Conservation (phyloP, 148 eudicot genomes). For the Beta vulgaris region DNA sequence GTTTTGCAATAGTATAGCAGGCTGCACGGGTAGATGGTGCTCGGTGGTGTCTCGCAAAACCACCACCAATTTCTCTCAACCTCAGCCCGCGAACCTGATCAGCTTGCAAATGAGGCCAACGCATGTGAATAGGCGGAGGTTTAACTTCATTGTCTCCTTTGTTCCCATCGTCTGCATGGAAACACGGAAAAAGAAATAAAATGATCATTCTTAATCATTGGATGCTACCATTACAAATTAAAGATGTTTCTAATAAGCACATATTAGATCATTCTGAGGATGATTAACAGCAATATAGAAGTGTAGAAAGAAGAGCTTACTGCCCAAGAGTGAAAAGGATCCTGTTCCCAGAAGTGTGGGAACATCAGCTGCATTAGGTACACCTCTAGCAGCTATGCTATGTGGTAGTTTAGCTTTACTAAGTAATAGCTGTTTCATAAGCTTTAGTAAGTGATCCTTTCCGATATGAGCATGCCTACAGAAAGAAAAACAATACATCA, state of each 20-base stretch:
- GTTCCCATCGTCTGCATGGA: slow-evolving; percentile 52
- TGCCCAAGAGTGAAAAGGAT: slow-evolving; percentile 71
- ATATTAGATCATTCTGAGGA: not conserved
- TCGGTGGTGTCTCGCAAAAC: slow-evolving; percentile 88
- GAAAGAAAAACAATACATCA: slow-evolving; percentile 16
- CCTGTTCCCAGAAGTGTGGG: slow-evolving; percentile 94
- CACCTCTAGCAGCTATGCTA: slow-evolving; percentile 43
- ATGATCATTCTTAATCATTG: not conserved
- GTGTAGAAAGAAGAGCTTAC: slow-evolving; percentile 41
- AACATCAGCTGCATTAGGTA: slow-evolving; percentile 73
- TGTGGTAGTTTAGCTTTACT: slow-evolving; percentile 43
- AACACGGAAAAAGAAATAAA: not conserved
- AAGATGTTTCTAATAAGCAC: not conserved
- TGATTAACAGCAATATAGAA: slow-evolving; percentile 5
- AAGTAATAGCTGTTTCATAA: slow-evolving; percentile 70
- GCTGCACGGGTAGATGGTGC: slow-evolving; percentile 89
- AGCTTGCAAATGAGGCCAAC: slow-evolving; percentile 92
- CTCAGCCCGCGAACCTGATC: slow-evolving; percentile 84
- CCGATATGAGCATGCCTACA: slow-evolving; percentile 76
- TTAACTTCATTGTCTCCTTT: slow-evolving; percentile 32
- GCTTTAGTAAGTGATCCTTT: slow-evolving; percentile 89
- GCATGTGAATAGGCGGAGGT: slow-evolving; percentile 60
- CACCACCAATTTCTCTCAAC: slow-evolving; percentile 97
- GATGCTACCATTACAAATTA: not conserved
- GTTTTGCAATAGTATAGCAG: slow-evolving; percentile 88